Percentiles rank a stretch among this genome's conserved stretches.
These are phyloP conservation scores for Geoglossum cookeanum DNA, from an alignment of 2,329 filamentous ascomycete genomes.

Conservation along the genomic window DNA sequence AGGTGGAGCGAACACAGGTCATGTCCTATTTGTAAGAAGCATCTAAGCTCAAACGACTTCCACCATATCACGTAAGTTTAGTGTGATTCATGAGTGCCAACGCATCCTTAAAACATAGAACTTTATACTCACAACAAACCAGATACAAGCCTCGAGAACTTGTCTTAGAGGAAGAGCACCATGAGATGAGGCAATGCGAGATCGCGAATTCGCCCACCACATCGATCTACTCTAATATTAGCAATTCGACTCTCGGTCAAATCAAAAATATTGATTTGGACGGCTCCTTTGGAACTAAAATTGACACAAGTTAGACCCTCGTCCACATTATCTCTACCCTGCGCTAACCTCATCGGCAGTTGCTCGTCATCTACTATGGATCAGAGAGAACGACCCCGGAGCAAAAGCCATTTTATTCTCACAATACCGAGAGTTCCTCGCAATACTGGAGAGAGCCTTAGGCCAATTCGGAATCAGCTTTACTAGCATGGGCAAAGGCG, in stretches of 20 bases:
- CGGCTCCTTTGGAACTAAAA: constrained; percentile 68
- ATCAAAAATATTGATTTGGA: constrained; percentile 67
- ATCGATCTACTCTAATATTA: constrained; percentile 62
- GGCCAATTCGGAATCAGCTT: constrained; percentile 51
- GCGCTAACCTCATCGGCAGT: constrained; percentile 22
- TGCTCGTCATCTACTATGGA: constrained; percentile 65
- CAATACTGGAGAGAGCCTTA: constrained; percentile 53
- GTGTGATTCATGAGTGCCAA: background rate
- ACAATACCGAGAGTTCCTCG: constrained; percentile 68
- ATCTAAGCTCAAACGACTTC: constrained; percentile 45
- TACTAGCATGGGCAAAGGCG: constrained; percentile 46
- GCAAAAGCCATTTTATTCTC: constrained; percentile 91
- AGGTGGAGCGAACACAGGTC: constrained; percentile 39
- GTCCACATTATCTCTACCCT: background rate
- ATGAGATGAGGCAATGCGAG: constrained; percentile 7
- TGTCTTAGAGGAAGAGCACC: constrained; percentile 41
- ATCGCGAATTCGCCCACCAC: constrained; percentile 11
- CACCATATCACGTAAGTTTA: constrained; percentile 50
- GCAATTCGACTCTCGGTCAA: constrained; percentile 47
- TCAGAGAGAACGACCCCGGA: constrained; percentile 65
- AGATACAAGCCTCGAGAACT: constrained; percentile 53
- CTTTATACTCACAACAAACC: background rate
- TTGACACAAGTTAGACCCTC: constrained; percentile 40
- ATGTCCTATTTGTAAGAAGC: constrained; percentile 70
- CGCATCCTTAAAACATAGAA: background rate